Percentiles rank a stretch among this genome's conserved stretches.
Conservation (phyloP, 371 early-diverging fungal genomes). For the Dipsacomyces acuminosporus region DNA sequence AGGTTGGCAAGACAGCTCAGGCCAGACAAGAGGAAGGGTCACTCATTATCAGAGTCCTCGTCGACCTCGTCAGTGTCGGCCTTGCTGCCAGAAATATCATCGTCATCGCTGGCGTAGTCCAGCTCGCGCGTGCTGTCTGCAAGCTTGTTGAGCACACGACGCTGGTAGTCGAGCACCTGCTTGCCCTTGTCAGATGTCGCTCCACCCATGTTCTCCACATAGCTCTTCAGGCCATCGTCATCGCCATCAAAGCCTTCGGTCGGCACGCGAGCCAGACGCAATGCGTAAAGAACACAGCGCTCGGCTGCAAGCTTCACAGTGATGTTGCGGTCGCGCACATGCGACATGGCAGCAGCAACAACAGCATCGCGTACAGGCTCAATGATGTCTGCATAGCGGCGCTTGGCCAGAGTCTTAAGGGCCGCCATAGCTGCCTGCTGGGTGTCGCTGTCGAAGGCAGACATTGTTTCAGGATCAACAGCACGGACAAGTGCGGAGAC, state of each 20-base stretch:
- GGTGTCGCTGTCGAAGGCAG: constrained; percentile 28
- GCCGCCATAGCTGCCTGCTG: constrained; percentile 36
- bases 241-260: constrained; percentile 44
- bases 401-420: constrained; percentile 37
- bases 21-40: no score
- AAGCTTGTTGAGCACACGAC: constrained; percentile 57
- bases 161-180: constrained; percentile 54
- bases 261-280: constrained; percentile 51
- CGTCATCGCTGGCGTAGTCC: constrained; percentile 45
- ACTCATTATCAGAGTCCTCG: constrained; percentile 7
- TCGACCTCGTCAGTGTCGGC: background rate
- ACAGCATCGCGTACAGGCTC: constrained; percentile 51
- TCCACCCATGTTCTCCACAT: constrained; percentile 51
- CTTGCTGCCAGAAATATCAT: background rate
- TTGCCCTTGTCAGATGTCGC: constrained; percentile 50
- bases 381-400: constrained; percentile 7
- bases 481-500: constrained; percentile 16
- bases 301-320: constrained; percentile 82
- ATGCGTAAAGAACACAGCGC: constrained; percentile 62
- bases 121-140: constrained; percentile 47
- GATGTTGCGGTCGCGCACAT: constrained; percentile 70
- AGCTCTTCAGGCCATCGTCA: constrained; percentile 38
- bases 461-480: constrained; percentile 30
- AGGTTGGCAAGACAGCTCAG: no score
- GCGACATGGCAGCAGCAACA: constrained; percentile 63